Conservation (phyloP, 83 land plant genomes). For the Picea abies region DNA sequence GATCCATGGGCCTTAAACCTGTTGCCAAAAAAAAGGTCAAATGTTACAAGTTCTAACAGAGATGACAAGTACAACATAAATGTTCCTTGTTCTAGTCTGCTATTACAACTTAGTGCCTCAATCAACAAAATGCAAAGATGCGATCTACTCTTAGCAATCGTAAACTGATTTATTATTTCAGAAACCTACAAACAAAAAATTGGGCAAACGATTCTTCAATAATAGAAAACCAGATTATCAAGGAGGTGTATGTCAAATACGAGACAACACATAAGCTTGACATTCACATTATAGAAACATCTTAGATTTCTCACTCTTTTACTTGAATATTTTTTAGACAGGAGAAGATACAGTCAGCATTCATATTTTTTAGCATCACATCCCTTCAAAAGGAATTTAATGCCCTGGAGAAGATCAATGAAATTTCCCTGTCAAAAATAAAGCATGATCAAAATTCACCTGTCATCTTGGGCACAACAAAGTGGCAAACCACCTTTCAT, state of each 20-base stretch:
- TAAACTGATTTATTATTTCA: background rate
- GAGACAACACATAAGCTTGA: background rate
- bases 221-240: background rate
- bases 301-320: background rate
- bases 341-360: background rate
- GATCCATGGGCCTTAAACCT: constrained; percentile 14
- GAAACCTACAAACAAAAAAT: background rate
- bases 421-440: background rate
- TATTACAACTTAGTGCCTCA: background rate
- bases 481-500: background rate
- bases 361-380: background rate
- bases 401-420: background rate
- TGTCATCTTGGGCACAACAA: background rate
- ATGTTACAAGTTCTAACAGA: background rate
- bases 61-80: background rate
- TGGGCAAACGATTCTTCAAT: background rate
- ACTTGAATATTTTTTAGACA: background rate
- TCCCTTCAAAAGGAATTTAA: background rate
- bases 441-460: constrained; percentile 7
- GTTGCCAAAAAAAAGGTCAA: constrained; percentile 1
- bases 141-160: background rate
- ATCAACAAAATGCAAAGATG: background rate
- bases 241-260: background rate
- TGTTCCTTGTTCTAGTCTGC: background rate
- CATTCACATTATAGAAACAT: background rate